Percentiles rank a stretch among this genome's conserved stretches.
Conservation (phyloP, 768 basidiomycete species). For the Suillus sp. region DNA sequence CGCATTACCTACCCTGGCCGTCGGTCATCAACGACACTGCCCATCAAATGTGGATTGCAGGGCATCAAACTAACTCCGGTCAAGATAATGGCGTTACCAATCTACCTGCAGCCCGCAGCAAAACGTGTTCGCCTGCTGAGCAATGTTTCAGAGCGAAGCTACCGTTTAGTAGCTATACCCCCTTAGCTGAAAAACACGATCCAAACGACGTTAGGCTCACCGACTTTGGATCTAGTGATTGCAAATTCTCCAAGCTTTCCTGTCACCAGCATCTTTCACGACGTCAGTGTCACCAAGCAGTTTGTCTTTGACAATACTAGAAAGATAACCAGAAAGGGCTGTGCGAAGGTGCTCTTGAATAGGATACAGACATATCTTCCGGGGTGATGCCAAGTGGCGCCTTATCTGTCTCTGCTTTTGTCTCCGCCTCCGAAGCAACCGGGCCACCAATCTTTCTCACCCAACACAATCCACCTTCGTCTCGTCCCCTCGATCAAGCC, state of each 20-base stretch:
- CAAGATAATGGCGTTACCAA: slow-evolving; percentile 22
- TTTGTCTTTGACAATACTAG: slow-evolving; percentile 39
- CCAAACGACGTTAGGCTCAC: slow-evolving; percentile 24
- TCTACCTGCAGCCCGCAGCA: slow-evolving; percentile 38
- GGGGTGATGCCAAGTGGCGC: slow-evolving; percentile 16
- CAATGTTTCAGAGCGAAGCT: slow-evolving; percentile 41
- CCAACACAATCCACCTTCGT: slow-evolving; percentile 77
- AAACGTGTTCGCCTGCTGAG: slow-evolving; percentile 22
- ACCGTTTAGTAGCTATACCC: slow-evolving; percentile 53
- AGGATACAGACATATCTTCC: slow-evolving; percentile 40
- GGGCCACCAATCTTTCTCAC: slow-evolving; percentile 34
- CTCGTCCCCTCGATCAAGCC: slow-evolving; percentile 78
- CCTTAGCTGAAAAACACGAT: slow-evolving; percentile 13
- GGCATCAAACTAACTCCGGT: not conserved
- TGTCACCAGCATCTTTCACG: slow-evolving; percentile 42
- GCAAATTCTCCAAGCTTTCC: slow-evolving; percentile 29
- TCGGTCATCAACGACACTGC: not conserved
- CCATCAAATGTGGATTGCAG: not conserved
- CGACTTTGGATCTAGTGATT: slow-evolving; percentile 34
- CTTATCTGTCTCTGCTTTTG: slow-evolving; percentile 14
- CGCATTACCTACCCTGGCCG: not conserved
- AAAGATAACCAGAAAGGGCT: slow-evolving; percentile 45
- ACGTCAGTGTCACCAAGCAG: slow-evolving; percentile 41
- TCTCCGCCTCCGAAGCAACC: slow-evolving; percentile 12
- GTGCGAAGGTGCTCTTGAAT: slow-evolving; percentile 40